Evolutionary conservation across 2,329 filamentous ascomycete genomes (phyloP).

Genomic region (Fusarium sp.): DNA sequence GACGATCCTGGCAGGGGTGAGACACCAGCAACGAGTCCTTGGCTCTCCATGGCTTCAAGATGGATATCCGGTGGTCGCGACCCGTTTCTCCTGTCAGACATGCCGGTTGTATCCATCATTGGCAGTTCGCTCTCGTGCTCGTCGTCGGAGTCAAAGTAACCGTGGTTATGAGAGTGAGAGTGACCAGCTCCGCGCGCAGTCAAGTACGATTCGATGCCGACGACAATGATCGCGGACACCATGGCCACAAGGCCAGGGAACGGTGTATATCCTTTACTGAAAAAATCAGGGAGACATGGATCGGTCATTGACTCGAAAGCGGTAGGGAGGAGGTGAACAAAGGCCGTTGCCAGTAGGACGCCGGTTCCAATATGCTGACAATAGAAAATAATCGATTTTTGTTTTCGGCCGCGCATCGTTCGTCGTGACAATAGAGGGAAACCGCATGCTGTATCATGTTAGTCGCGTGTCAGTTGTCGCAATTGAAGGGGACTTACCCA

Average conservation of each 20-base stretch:
- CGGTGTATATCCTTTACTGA: slow-evolving; percentile 81
- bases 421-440: slow-evolving; percentile 74
- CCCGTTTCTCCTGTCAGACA: slow-evolving; percentile 54
- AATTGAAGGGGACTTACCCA: slow-evolving; percentile 55
- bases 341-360: slow-evolving; percentile 86
- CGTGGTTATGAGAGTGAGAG: slow-evolving; percentile 66
- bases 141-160: slow-evolving; percentile 62
- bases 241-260: slow-evolving; percentile 86
- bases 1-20: slow-evolving; percentile 69
- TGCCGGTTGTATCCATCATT: slow-evolving; percentile 44
- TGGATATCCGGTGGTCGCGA: slow-evolving; percentile 62
- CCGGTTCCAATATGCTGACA: slow-evolving; percentile 84
- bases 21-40: slow-evolving; percentile 68
- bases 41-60: slow-evolving; percentile 62
- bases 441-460: slow-evolving; percentile 63
- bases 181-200: slow-evolving; percentile 75
- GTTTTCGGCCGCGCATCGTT: slow-evolving; percentile 66
- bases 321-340: slow-evolving; percentile 79
- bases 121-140: slow-evolving; percentile 50
- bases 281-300: slow-evolving; percentile 80
- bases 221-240: slow-evolving; percentile 82
- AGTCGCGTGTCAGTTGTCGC: background rate
- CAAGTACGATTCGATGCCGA: slow-evolving; percentile 89
- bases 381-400: slow-evolving; percentile 71
- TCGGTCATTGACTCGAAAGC: slow-evolving; percentile 75